Conservation (phyloP, 495 filamentous ascomycete species). For the Aspergillus sclerotioniger region DNA sequence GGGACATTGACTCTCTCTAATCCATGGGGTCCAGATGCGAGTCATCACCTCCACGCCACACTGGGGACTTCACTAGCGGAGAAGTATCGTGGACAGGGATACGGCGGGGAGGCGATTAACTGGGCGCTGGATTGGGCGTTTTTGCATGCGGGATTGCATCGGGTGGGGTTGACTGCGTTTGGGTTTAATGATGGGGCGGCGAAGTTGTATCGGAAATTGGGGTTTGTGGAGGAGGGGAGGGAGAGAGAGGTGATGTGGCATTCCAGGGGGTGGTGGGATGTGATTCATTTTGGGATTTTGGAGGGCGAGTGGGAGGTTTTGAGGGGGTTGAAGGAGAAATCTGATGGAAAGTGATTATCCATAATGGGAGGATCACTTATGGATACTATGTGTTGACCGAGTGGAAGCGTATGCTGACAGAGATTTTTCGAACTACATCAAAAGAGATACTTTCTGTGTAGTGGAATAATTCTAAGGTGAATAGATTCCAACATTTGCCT, state of each 20-base stretch:
- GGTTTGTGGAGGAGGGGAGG: constrained; percentile 49
- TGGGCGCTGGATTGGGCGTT: constrained; percentile 53
- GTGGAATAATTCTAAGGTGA: too few relatives aligned
- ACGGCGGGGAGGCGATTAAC: constrained; percentile 51
- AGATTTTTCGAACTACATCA: too few relatives aligned
- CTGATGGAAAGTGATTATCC: too few relatives aligned
- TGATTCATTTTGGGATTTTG: constrained; percentile 41
- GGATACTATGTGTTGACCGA: too few relatives aligned
- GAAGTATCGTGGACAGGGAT: constrained; percentile 46
- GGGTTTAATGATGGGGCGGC: constrained; percentile 44
- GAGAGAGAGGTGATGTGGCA: constrained; percentile 43
- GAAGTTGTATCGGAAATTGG: constrained; percentile 44
- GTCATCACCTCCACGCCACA: constrained; percentile 42
- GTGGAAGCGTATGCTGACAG: too few relatives aligned
- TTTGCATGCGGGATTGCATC: constrained; percentile 42
- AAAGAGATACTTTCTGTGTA: too few relatives aligned
- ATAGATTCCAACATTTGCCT: too few relatives aligned
- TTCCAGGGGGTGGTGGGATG: constrained; percentile 45
- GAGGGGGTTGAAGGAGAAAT: not conserved
- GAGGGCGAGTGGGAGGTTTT: constrained; percentile 44
- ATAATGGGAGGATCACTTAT: too few relatives aligned
- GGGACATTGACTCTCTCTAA: not conserved
- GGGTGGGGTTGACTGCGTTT: constrained; percentile 29
- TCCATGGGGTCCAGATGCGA: not conserved
- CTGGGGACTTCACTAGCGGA: constrained; percentile 40